Percentiles rank a stretch among this genome's conserved stretches.
Evolutionary conservation across 805 yeast species (phyloP).

Genomic region (Scheffersomyces ergatensis): DNA sequence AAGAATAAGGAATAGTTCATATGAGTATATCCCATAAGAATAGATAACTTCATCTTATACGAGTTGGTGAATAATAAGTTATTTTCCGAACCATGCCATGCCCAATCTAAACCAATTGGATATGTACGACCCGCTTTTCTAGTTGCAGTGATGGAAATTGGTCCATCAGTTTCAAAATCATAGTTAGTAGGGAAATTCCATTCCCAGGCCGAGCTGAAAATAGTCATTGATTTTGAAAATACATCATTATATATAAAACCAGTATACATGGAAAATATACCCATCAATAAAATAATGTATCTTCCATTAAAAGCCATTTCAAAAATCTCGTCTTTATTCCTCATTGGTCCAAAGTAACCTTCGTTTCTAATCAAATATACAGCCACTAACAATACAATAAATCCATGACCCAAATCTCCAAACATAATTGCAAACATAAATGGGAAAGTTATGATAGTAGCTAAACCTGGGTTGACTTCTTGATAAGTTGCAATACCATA

Average conservation of each 20-base stretch:
- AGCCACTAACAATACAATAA: constrained; percentile 58
- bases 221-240: constrained; percentile 65
- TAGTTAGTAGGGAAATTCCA: constrained; percentile 72
- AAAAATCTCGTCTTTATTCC: constrained; percentile 67
- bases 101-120: constrained; percentile 65
- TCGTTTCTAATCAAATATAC: constrained; percentile 55
- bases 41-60: constrained; percentile 74
- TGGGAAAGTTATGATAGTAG: constrained; percentile 74
- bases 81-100: constrained; percentile 82
- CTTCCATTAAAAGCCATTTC: constrained; percentile 77
- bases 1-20: constrained; percentile 71
- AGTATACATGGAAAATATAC: constrained; percentile 68
- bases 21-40: constrained; percentile 72
- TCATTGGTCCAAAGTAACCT: constrained; percentile 46
- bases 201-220: constrained; percentile 70
- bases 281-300: constrained; percentile 69
- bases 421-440: constrained; percentile 84
- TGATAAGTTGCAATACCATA: constrained; percentile 74
- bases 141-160: constrained; percentile 45
- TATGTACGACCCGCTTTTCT: constrained; percentile 47
- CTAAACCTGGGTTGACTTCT: constrained; percentile 74
- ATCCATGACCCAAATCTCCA: constrained; percentile 82
- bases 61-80: constrained; percentile 68
- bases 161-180: constrained; percentile 60
- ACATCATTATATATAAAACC: constrained; percentile 73